Conservation (phyloP, 1,284 basidiomycete genomes). For the Chalciporus sp. region DNA sequence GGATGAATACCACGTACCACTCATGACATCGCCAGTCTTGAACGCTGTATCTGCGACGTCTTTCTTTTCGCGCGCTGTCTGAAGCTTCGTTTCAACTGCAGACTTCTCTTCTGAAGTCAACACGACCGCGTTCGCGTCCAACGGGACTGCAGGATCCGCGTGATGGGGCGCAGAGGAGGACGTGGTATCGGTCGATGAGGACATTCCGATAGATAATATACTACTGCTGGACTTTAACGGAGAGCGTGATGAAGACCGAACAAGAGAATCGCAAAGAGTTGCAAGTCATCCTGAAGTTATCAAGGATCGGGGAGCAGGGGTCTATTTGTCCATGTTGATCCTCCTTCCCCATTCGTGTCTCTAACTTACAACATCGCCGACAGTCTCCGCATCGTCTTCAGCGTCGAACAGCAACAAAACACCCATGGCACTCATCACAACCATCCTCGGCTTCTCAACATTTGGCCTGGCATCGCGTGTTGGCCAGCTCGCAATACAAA, state of each 20-base stretch:
- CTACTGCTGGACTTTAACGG: not conserved
- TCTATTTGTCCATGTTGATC: slow-evolving; percentile 30
- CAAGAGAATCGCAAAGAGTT: not conserved
- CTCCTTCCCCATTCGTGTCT: slow-evolving; percentile 12
- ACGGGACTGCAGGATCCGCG: slow-evolving; percentile 5
- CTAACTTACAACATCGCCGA: slow-evolving; percentile 10
- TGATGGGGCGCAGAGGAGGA: slow-evolving; percentile 1
- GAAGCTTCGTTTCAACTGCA: slow-evolving; percentile 51
- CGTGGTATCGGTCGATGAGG: not conserved
- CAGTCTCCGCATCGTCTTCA: slow-evolving; percentile 10
- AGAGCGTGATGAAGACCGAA: not conserved
- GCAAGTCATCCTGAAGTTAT: not conserved
- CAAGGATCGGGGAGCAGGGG: not conserved
- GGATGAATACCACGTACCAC: slow-evolving; percentile 47
- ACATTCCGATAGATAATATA: slow-evolving; percentile 15
- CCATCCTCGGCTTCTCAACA: slow-evolving; percentile 75
- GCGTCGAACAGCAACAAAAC: slow-evolving; percentile 1
- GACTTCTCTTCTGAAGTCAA: slow-evolving; percentile 26
- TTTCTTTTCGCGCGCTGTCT: slow-evolving; percentile 68
- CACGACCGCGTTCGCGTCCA: slow-evolving; percentile 25
- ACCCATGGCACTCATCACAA: slow-evolving; percentile 70
- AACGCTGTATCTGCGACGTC: slow-evolving; percentile 75
- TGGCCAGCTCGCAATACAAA: slow-evolving; percentile 82
- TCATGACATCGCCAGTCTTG: slow-evolving; percentile 61
- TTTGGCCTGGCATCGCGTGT: slow-evolving; percentile 79